A percentile compares a stretch with the other conserved stretches of the same genome.
These are phyloP conservation scores for Gaeumannomyces sp. DNA, from an alignment of 2,329 filamentous ascomycete species.

Conservation along the genomic window DNA sequence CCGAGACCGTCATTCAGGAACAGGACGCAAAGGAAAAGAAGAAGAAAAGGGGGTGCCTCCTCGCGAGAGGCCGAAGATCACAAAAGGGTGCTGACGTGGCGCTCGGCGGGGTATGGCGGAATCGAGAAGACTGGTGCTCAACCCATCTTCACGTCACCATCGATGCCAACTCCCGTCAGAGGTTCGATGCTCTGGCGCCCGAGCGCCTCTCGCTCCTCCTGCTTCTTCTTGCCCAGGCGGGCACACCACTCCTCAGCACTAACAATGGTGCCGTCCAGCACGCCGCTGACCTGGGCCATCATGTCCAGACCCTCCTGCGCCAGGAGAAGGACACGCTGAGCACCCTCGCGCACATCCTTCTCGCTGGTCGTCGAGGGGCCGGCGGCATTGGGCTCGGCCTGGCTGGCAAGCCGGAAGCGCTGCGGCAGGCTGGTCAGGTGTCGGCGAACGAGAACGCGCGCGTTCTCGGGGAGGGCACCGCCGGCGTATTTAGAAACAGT, in stretches of 20 bases:
- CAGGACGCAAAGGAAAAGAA: not conserved
- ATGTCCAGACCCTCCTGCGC: constrained; percentile 90
- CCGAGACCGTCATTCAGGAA: not conserved
- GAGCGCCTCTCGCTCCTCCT: constrained; percentile 24
- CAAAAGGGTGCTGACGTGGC: too few species aligned
- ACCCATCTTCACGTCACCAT: constrained; percentile 16
- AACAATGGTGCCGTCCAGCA: constrained; percentile 81
- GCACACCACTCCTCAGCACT: constrained; percentile 92
- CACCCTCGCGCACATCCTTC: constrained; percentile 45
- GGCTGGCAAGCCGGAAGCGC: constrained; percentile 68
- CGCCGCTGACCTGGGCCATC: constrained; percentile 83
- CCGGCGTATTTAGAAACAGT: constrained; percentile 86
- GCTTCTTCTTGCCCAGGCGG: constrained; percentile 52
- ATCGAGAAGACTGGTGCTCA: not conserved
- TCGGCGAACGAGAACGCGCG: constrained; percentile 71
- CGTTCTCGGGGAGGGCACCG: constrained; percentile 86
- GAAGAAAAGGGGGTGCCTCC: not conserved
- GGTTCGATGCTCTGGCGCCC: constrained; percentile 5
- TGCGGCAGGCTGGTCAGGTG: constrained; percentile 81
- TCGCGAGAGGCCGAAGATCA: too few species aligned
- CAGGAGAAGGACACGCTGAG: constrained; percentile 74
- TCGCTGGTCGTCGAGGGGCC: constrained; percentile 13
- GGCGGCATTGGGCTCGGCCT: constrained; percentile 22
- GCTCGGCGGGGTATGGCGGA: too few species aligned
- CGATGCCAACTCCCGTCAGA: constrained; percentile 8